A percentile compares a stretch with the other conserved stretches of the same genome.
Evolutionary conservation across 805 yeast species (phyloP).

Genomic region (Starmerella bombi): DNA sequence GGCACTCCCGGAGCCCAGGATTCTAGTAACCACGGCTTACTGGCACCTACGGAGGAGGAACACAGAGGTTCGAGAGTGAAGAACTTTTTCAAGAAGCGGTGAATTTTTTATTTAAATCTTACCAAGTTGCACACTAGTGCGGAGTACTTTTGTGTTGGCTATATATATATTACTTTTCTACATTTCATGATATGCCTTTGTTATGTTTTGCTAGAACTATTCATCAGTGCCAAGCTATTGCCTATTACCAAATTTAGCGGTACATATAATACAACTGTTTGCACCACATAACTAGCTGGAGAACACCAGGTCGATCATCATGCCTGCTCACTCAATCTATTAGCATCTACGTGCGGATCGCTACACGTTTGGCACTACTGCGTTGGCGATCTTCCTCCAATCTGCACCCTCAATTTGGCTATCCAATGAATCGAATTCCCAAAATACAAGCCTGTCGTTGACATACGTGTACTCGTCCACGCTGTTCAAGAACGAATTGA

Average conservation of each 20-base stretch:
- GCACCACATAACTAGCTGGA: no score
- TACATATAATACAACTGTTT: no score
- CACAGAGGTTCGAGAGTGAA: background rate
- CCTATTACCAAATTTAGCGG: no score
- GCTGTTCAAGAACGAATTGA: conserved; percentile 21
- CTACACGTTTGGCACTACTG: background rate
- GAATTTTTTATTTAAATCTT: no score
- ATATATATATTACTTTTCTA: no score
- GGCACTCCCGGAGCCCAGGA: background rate
- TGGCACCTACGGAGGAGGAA: background rate
- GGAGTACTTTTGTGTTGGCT: no score
- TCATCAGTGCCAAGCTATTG: no score
- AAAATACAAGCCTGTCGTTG: conserved; percentile 11
- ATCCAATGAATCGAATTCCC: conserved; percentile 20
- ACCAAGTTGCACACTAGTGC: no score
- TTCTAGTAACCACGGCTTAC: background rate
- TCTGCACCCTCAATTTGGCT: conserved; percentile 5
- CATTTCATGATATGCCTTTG: no score
- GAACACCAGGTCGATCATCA: no score
- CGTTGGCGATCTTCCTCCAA: conserved; percentile 10
- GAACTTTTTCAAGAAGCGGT: background rate
- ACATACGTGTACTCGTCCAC: conserved; percentile 18
- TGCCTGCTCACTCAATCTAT: no score
- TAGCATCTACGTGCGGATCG: background rate
- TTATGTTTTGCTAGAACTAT: no score